Conservation (phyloP, 1,284 basidiomycete species). For the Ceratobasidium sp. region DNA sequence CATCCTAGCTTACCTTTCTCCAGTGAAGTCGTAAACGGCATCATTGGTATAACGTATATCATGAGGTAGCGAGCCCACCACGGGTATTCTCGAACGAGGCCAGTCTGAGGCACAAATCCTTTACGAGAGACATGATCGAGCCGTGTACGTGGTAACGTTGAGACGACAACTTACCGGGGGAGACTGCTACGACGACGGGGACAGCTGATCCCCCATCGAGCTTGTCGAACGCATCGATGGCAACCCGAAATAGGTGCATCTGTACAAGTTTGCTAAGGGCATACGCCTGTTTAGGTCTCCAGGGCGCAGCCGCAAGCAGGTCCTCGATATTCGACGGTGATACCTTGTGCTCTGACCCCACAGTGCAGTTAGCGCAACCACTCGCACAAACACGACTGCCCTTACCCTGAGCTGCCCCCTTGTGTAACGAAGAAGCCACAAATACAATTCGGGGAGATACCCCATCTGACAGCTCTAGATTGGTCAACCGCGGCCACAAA, state of each 20-base stretch:
- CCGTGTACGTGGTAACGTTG: not conserved
- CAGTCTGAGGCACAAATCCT: constrained; percentile 50
- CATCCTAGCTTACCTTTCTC: constrained; percentile 37
- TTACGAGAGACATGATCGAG: not conserved
- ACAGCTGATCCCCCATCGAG: not conserved
- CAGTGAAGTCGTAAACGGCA: constrained; percentile 47
- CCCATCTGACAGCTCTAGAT: not conserved
- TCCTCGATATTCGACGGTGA: constrained; percentile 42
- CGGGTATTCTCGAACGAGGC: constrained; percentile 45
- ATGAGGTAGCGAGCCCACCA: constrained; percentile 17
- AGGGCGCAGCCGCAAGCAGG: constrained; percentile 11
- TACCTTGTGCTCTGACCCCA: constrained; percentile 16
- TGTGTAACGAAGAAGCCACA: constrained; percentile 47
- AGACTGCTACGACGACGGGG: constrained; percentile 43
- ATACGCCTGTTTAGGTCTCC: constrained; percentile 32
- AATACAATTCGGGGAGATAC: constrained; percentile 44
- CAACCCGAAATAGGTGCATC: constrained; percentile 45
- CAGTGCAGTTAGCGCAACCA: not conserved
- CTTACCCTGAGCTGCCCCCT: constrained; percentile 45
- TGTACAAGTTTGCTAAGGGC: constrained; percentile 48
- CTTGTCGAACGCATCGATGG: constrained; percentile 38
- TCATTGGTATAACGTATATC: constrained; percentile 40
- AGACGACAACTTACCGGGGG: constrained; percentile 44
- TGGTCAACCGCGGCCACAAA: constrained; percentile 38
- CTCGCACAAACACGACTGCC: too few species aligned